Conservation (phyloP, 2,329 filamentous ascomycete species). For the Claviceps cyperi region DNA sequence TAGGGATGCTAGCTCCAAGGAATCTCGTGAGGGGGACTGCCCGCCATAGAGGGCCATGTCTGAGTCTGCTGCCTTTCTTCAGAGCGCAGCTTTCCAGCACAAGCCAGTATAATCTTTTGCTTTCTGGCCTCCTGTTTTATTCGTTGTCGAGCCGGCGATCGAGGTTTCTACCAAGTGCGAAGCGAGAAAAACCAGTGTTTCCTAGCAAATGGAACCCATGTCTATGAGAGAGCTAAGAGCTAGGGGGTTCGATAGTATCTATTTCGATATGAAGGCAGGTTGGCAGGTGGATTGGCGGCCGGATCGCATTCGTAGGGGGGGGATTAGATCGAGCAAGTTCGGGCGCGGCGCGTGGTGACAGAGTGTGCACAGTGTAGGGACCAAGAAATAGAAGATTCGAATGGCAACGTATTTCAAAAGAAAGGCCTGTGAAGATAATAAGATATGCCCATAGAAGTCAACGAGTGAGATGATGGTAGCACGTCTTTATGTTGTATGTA, state of each 20-base stretch:
- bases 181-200: neutral
- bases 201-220: conserved; percentile 15
- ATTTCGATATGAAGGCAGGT: neutral
- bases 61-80: conserved; percentile 10
- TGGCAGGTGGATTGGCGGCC: neutral
- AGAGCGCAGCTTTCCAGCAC: neutral
- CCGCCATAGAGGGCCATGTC: conserved; percentile 26
- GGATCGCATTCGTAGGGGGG: neutral
- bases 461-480: neutral
- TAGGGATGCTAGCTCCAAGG: conserved; percentile 87
- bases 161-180: neutral
- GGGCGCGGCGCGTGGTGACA: neutral
- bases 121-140: neutral
- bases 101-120: neutral
- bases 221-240: conserved; percentile 5
- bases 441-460: neutral
- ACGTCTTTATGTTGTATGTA: no score
- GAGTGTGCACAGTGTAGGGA: neutral
- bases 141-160: neutral
- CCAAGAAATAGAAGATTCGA: neutral
- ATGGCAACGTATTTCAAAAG: neutral
- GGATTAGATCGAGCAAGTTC: neutral
- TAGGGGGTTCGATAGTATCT: neutral
- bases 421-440: neutral
- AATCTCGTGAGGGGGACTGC: conserved; percentile 56